Base-by-base conservation (phyloP, 2,329 filamentous ascomycete species). In the Colletotrichum brevisporum region DNA sequence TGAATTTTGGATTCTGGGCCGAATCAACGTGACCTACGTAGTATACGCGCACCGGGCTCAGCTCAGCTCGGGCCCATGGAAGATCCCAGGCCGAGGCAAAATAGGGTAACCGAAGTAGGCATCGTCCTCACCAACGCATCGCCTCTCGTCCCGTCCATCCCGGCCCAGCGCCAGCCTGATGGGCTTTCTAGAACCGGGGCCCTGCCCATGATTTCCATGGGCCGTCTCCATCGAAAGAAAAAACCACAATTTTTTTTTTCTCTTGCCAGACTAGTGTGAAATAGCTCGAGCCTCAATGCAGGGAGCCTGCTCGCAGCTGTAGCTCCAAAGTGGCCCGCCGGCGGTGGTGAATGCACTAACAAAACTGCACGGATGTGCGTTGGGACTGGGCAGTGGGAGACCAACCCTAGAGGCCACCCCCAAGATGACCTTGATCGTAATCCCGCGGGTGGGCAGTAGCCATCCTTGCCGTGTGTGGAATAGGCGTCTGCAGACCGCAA, bases 261-360 rank as follows among this genome's bases (percentile, higher is more conserved):
- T 52, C 4, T 18, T 12, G 31, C 5, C 10, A 31, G 54, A 41
- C 27, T 16, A 48, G 41, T 51, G 31, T 26, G 45, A 36, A 56
- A 39, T 45, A 18, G 63, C 67, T 69, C 67, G 55, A 66, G 62
- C 67, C 67, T 69, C 51, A 54, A 54, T 45, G 62, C 67, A 61
- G 56, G 67, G 66, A 66, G 66, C 45, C 27, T 31, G 31, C 18
- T 26, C 24, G 47, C 31, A 36, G 31, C 31, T 10, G 47, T 10
- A 36, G 31, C 31, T 10, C 31, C 31, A 9, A 36, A 60, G 54
- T 31, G 26, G 45, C 43, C 41, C 31, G 62, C 50, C 26, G 55
- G 55, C 31, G 43, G 48, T 54, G 26, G 66, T 60, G 67, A 56
- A 67, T 36, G 47, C 41, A 52, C 62, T 60, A 66, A 66, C 55